A percentile compares a stretch with the other conserved stretches of the same genome.
Conservation (phyloP, 83 land plant genomes). For the Diphasiastrum complanatum region DNA sequence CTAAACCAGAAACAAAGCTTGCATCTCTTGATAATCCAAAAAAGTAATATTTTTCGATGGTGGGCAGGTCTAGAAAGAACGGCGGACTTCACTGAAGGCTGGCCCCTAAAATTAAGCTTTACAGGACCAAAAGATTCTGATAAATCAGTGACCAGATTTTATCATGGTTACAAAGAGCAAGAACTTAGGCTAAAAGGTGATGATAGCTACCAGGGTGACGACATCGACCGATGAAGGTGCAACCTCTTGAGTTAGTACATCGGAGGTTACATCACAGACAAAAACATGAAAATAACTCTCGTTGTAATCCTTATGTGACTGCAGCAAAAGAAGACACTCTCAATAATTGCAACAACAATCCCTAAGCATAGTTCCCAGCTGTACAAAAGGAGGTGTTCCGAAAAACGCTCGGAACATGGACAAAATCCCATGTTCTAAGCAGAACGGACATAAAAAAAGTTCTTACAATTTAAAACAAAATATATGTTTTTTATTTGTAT, state of each 20-base stretch:
- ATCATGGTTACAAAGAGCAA: too few species aligned
- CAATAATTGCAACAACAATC: background rate
- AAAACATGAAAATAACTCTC: constrained; percentile 60
- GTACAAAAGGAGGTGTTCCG: too few species aligned
- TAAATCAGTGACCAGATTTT: too few species aligned
- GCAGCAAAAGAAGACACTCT: constrained; percentile 19
- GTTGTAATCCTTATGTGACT: constrained; percentile 74
- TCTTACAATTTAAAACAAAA: too few species aligned
- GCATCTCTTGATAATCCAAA: background rate
- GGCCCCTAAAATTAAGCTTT: background rate
- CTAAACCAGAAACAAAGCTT: background rate
- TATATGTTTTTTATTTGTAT: too few species aligned
- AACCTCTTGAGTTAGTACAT: constrained; percentile 55
- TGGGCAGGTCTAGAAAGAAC: background rate
- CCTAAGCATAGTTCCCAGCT: too few species aligned
- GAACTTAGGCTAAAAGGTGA: too few species aligned
- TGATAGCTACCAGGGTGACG: constrained; percentile 89
- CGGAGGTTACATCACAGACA: constrained; percentile 81
- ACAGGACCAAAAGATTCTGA: background rate
- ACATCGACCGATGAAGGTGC: constrained; percentile 70
- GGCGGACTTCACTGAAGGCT: background rate
- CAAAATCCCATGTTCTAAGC: too few species aligned
- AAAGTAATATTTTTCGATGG: too few species aligned
- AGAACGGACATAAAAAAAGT: too few species aligned
- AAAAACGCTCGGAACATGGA: too few species aligned